These are phyloP conservation scores for Coriolopsis trogii DNA, from an alignment of 1,284 basidiomycete species.

Conservation along the genomic window DNA sequence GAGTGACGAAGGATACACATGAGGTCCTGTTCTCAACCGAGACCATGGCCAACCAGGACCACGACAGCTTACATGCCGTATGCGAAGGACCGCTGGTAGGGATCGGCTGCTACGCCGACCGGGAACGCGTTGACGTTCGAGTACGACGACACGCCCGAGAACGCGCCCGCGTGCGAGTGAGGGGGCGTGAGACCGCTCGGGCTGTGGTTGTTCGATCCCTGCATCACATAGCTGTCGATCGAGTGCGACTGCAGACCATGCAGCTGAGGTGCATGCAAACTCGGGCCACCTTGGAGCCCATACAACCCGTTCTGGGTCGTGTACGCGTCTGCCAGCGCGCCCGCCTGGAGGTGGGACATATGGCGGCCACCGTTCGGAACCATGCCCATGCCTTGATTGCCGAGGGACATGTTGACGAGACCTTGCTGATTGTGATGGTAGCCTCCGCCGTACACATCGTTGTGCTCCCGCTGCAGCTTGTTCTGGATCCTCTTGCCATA, in stretches of 20 bases:
- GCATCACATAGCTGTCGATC: constrained; percentile 79
- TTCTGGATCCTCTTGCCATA: constrained; percentile 98
- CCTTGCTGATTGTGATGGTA: constrained; percentile 63
- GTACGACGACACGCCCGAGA: constrained; percentile 59
- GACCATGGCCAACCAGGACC: constrained; percentile 13
- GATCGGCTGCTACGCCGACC: constrained; percentile 64
- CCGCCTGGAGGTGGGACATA: constrained; percentile 51
- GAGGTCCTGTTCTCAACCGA: constrained; percentile 15
- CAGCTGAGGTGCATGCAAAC: constrained; percentile 53
- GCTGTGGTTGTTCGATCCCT: constrained; percentile 66
- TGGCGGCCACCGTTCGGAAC: constrained; percentile 51
- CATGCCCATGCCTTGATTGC: constrained; percentile 56
- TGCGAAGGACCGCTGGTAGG: constrained; percentile 75
- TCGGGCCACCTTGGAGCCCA: constrained; percentile 46
- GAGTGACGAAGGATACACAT: constrained; percentile 30
- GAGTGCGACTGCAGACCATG: constrained; percentile 65
- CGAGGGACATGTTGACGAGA: constrained; percentile 61
- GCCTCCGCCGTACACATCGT: constrained; percentile 59
- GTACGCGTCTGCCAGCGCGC: constrained; percentile 70
- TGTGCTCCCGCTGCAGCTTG: constrained; percentile 92
- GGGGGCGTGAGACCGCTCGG: constrained; percentile 59
- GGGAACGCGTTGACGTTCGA: constrained; percentile 44
- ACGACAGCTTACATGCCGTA: constrained; percentile 69
- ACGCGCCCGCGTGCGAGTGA: constrained; percentile 55
- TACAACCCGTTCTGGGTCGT: constrained; percentile 65